A percentile compares a stretch with the other conserved stretches of the same genome.
Evolutionary conservation across 345 rosid genomes (phyloP).

Genomic region (Iberis pinnata): DNA sequence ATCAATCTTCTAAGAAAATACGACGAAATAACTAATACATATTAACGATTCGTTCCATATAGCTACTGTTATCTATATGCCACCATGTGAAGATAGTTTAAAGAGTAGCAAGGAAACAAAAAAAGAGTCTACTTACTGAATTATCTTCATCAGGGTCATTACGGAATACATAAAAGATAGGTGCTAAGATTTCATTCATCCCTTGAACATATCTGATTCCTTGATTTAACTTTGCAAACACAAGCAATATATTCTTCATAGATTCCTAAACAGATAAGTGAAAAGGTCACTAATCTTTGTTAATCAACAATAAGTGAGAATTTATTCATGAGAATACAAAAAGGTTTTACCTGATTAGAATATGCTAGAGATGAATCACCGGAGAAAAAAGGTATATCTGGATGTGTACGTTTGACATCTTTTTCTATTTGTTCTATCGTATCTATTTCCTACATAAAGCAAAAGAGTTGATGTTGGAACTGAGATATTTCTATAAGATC

Average conservation of each 20-base stretch:
- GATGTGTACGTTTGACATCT: constrained; percentile 97
- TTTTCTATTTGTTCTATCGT: constrained; percentile 91
- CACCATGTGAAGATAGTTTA: neutral
- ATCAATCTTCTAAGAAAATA: too few relatives aligned
- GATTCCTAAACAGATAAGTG: constrained; percentile 57
- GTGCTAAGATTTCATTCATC: constrained; percentile 97
- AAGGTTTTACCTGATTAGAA: constrained; percentile 70
- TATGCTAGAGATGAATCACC: constrained; percentile 66
- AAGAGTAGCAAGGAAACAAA: neutral
- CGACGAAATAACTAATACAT: too few relatives aligned
- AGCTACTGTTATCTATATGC: too few relatives aligned
- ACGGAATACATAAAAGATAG: constrained; percentile 72
- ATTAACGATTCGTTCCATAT: too few relatives aligned
- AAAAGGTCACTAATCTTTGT: constrained; percentile 25
- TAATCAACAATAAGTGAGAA: constrained; percentile 1
- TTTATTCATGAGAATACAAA: constrained; percentile 14
- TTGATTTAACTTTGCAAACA: constrained; percentile 96
- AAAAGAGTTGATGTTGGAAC: constrained; percentile 2
- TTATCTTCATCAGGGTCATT: constrained; percentile 80
- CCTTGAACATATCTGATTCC: constrained; percentile 99
- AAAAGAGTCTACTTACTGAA: constrained; percentile 48
- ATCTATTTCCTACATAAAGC: constrained; percentile 63
- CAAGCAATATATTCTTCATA: constrained; percentile 65
- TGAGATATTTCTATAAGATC: too few relatives aligned
- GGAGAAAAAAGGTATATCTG: constrained; percentile 87